Evolutionary conservation across 805 yeast genomes (phyloP), one percentile per base, ranked within the genome.

Genomic region (Lachancea cidri): DNA sequence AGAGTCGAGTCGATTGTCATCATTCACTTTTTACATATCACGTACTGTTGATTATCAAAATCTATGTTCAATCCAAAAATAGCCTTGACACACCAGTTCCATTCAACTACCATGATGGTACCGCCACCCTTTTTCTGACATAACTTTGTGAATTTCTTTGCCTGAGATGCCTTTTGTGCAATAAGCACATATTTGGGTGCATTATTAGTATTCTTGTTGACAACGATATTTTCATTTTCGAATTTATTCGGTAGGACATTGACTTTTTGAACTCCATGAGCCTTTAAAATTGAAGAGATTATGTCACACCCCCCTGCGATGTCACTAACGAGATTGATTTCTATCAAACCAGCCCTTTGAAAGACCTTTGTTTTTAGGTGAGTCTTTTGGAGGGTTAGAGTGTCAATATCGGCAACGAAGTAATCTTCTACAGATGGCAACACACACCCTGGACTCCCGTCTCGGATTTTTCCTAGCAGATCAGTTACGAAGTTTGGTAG

Each of bases 401-500:
- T 49, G 22, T 66, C 60, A 6, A 59, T 55, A 1, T 57, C 69
- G 2, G 66, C 66, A 5, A 68, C 55, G 9, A 58, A 54, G 44
- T 66, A 67, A 2, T 62, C 49, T 2, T 46, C 47, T 2, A 47
- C 41, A 11, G 65, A 59, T 4, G 66, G 46, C 1, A 46, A 20
- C 18, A 44, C 43, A 5, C 47, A 9, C 18, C 50, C 49, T 48
- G 44, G 14, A 39, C 35, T 24, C 9, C 38, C 48, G 9, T 35
- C 30, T 15, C 48, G 49, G 29, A 53, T 34, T 38, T 48, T 11
- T 53, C 69, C 70, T 19, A 78, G 43, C 0, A 78, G 65, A 32
- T 74, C 77, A 2, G 62, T 62, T 2, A 81, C 44, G 44, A 78
- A 81, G 3, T 62, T 54, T 0, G 88, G 86, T 24, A 76, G 73